Evolutionary conservation across 805 yeast genomes (phyloP).

Genomic region (Pichia phayaonensis): DNA sequence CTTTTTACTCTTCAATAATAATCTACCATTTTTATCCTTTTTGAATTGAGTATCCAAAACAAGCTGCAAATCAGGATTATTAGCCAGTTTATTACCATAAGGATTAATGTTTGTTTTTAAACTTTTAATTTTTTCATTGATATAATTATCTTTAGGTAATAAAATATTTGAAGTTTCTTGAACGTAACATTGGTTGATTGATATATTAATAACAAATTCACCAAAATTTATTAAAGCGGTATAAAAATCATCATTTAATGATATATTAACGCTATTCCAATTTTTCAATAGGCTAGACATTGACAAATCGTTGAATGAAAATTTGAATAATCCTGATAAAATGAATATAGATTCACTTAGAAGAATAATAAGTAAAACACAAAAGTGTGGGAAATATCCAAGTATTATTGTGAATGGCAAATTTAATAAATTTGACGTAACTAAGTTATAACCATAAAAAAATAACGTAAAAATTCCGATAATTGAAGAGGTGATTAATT

Average conservation of each 20-base stretch:
- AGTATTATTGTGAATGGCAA: constrained; percentile 51
- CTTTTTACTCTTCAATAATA: not conserved
- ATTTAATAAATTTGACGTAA: constrained; percentile 33
- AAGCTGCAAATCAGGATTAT: constrained; percentile 23
- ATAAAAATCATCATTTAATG: constrained; percentile 56
- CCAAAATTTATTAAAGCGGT: constrained; percentile 55
- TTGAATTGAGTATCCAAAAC: not conserved
- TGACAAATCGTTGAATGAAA: constrained; percentile 31
- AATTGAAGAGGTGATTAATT: constrained; percentile 56
- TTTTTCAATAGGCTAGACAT: constrained; percentile 23
- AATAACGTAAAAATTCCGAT: constrained; percentile 47
- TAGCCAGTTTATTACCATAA: constrained; percentile 19
- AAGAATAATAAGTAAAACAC: constrained; percentile 41
- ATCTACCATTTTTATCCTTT: not conserved
- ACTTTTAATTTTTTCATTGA: constrained; percentile 28
- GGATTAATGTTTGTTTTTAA: constrained; percentile 11
- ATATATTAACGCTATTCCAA: constrained; percentile 29
- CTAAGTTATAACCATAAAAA: constrained; percentile 37
- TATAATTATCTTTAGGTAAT: constrained; percentile 48
- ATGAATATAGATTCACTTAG: constrained; percentile 48
- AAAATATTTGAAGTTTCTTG: constrained; percentile 45
- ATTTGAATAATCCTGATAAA: constrained; percentile 52
- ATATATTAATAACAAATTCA: constrained; percentile 55
- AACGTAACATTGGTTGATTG: constrained; percentile 58
- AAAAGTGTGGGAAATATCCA: constrained; percentile 62